Evolutionary conservation across 306 rosid genomes (phyloP).

Genomic region (Luffa aegyptiaca): DNA sequence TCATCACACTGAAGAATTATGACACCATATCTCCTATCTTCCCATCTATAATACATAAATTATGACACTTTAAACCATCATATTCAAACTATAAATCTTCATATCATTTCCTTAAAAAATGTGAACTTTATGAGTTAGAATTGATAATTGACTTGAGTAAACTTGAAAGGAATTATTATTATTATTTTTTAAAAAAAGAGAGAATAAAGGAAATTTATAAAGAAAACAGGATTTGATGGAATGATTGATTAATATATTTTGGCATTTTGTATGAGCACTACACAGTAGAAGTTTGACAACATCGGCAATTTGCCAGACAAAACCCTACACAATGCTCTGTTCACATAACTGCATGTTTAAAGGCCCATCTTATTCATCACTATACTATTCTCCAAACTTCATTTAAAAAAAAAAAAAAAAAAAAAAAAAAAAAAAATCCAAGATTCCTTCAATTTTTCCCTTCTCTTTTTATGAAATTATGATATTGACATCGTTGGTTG

Average conservation of each 20-base stretch:
- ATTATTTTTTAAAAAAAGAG: too few relatives aligned
- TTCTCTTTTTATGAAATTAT: background rate
- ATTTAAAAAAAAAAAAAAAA: background rate
- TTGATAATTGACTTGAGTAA: background rate
- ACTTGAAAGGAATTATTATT: background rate
- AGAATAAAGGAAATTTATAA: background rate
- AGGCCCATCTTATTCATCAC: background rate
- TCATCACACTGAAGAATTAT: background rate
- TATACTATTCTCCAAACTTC: background rate
- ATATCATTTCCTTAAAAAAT: background rate
- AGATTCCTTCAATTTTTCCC: background rate
- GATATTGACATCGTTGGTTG: background rate
- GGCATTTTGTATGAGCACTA: background rate
- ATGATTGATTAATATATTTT: background rate
- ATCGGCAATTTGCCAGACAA: conserved; percentile 1
- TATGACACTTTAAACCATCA: background rate
- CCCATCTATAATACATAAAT: background rate
- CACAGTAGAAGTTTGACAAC: conserved; percentile 4
- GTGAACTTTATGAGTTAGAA: background rate
- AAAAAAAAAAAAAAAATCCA: background rate
- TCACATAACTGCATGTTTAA: background rate
- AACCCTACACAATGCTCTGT: background rate
- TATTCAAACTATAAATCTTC: background rate
- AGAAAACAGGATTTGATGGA: background rate
- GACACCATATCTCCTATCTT: background rate